phyloP scores from a whole-genome alignment of 805 yeast genomes.

The Deakozyma indianensis region DNA sequence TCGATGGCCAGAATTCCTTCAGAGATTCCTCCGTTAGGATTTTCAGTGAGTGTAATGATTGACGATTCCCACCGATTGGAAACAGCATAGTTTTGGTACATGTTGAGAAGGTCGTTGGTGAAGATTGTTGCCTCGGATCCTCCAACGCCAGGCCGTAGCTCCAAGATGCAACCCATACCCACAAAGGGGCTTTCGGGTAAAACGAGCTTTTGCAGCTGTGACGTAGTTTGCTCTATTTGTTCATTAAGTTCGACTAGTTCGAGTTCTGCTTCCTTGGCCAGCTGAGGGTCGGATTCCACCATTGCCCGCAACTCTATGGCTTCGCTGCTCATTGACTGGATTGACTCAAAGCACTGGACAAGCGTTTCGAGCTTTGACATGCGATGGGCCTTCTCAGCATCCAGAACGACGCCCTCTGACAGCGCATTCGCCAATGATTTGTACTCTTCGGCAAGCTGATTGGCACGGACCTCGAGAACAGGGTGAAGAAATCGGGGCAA shows the following conservation, averaged over 20 bases:
- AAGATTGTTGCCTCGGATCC: slow-evolving; percentile 88
- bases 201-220: slow-evolving; percentile 37
- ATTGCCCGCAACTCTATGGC: neutral
- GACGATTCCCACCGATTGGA: slow-evolving; percentile 52
- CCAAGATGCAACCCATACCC: slow-evolving; percentile 66
- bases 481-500: slow-evolving; percentile 29
- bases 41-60: slow-evolving; percentile 40
- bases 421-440: slow-evolving; percentile 27
- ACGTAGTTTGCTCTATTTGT: slow-evolving; percentile 27
- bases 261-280: slow-evolving; percentile 12
- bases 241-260: slow-evolving; percentile 33
- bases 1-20: slow-evolving; percentile 68
- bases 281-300: neutral
- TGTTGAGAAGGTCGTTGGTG: slow-evolving; percentile 59
- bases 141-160: slow-evolving; percentile 90
- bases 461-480: slow-evolving; percentile 34
- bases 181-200: slow-evolving; percentile 67
- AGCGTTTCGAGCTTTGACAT: slow-evolving; percentile 32
- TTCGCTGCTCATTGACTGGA: slow-evolving; percentile 8
- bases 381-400: slow-evolving; percentile 33
- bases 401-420: slow-evolving; percentile 24
- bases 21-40: slow-evolving; percentile 44
- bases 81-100: slow-evolving; percentile 68
- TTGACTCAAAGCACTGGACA: slow-evolving; percentile 28
- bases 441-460: slow-evolving; percentile 27